A percentile compares a stretch with the other conserved stretches of the same genome.
Evolutionary conservation across 148 eudicot genomes (phyloP).

Genomic region (Gaultheria prostrata): DNA sequence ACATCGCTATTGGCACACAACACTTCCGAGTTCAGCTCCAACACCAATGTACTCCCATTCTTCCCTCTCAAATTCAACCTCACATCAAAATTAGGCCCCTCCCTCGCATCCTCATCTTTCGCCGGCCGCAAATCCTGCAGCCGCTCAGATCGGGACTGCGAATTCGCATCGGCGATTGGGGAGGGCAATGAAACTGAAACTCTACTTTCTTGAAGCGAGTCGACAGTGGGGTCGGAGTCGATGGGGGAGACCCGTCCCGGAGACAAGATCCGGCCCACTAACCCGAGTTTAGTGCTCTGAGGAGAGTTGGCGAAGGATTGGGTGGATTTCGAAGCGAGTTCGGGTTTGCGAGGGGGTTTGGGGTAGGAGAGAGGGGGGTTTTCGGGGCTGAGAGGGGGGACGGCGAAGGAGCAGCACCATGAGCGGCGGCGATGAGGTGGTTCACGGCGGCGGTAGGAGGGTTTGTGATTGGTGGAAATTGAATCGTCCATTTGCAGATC

Average conservation of each 20-base stretch:
- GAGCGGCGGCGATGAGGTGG: slow-evolving; percentile 43
- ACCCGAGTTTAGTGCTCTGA: slow-evolving; percentile 37
- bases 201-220: slow-evolving; percentile 14
- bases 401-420: slow-evolving; percentile 84
- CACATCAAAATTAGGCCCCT: slow-evolving; percentile 44
- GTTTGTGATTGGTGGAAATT: slow-evolving; percentile 23
- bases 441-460: slow-evolving; percentile 27
- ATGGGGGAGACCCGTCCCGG: slow-evolving; percentile 95
- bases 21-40: slow-evolving; percentile 75
- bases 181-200: slow-evolving; percentile 14
- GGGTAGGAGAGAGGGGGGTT: slow-evolving; percentile 27
- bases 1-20: slow-evolving; percentile 53
- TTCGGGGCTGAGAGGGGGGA: slow-evolving; percentile 62
- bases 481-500: slow-evolving; percentile 19
- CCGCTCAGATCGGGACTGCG: slow-evolving; percentile 10
- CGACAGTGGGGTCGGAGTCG: slow-evolving; percentile 39
- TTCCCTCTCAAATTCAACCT: slow-evolving; percentile 85
- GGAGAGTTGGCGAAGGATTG: slow-evolving; percentile 55
- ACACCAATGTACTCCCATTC: slow-evolving; percentile 47
- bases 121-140: slow-evolving; percentile 1
- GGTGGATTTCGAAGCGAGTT: slow-evolving; percentile 33
- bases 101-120: slow-evolving; percentile 14
- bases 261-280: slow-evolving; percentile 73
- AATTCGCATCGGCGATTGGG: slow-evolving; percentile 12
- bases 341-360: slow-evolving; percentile 26